phyloP scores from a whole-genome alignment of 495 filamentous ascomycete species.

The Neurospora africana region DNA sequence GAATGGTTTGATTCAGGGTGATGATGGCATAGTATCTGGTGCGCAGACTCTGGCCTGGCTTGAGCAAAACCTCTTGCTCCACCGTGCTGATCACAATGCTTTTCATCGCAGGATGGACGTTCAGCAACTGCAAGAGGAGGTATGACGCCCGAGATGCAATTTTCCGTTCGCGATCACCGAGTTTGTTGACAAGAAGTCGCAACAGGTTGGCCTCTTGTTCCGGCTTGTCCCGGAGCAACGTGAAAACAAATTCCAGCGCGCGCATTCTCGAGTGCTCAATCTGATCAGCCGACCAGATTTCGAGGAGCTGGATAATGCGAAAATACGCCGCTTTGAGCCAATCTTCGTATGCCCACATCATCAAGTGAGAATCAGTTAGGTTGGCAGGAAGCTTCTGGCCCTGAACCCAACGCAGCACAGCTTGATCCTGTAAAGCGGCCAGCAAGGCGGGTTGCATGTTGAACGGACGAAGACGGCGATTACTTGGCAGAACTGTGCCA shows the following conservation, averaged over 20 bases:
- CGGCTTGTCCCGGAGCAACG: constrained; percentile 86
- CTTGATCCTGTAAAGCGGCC: constrained; percentile 49
- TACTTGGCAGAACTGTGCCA: constrained; percentile 69
- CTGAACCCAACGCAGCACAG: constrained; percentile 48
- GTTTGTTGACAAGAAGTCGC: constrained; percentile 85
- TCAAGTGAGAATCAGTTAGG: constrained; percentile 62
- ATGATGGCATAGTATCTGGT: constrained; percentile 95
- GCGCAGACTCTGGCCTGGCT: constrained; percentile 73
- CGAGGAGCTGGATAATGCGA: constrained; percentile 78
- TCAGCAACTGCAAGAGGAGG: constrained; percentile 79
- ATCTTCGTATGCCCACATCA: constrained; percentile 89
- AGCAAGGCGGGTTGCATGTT: constrained; percentile 68
- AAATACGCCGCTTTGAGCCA: constrained; percentile 90
- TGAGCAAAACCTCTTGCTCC: constrained; percentile 77
- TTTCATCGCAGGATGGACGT: constrained; percentile 88
- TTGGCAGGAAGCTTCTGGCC: constrained; percentile 57
- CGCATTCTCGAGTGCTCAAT: constrained; percentile 80
- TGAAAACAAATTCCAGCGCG: constrained; percentile 78
- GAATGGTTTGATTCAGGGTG: constrained; percentile 89
- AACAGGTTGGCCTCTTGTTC: constrained; percentile 95
- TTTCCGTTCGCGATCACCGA: constrained; percentile 88
- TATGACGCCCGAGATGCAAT: constrained; percentile 88
- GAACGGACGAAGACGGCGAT: constrained; percentile 72
- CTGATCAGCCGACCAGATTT: constrained; percentile 86
- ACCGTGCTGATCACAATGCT: constrained; percentile 69